A percentile compares a stretch with the other conserved stretches of the same genome.
Conservation (phyloP, 768 basidiomycete genomes). For the Asterophora lycoperdoides region DNA sequence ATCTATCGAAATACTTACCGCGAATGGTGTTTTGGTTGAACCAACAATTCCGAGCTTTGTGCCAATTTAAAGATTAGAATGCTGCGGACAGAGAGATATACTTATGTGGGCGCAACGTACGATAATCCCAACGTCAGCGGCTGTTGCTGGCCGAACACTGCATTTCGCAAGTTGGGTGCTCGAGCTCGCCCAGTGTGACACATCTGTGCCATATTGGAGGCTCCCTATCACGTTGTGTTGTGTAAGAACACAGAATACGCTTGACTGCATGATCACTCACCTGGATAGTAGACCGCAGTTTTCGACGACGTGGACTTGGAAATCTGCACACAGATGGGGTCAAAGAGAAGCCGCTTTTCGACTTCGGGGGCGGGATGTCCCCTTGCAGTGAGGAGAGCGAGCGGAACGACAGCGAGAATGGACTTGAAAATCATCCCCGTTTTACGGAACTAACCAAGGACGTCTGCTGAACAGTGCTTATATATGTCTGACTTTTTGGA, state of each 20-base stretch:
- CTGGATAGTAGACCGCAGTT: slow-evolving; percentile 42
- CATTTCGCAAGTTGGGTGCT: slow-evolving; percentile 45
- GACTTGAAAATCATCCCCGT: neutral
- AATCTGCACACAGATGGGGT: slow-evolving; percentile 36
- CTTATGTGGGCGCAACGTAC: slow-evolving; percentile 33
- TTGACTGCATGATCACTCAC: slow-evolving; percentile 19
- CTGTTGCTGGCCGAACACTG: slow-evolving; percentile 54
- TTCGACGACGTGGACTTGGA: slow-evolving; percentile 33
- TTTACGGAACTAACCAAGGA: too few species aligned
- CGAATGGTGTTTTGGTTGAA: slow-evolving; percentile 45
- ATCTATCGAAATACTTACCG: slow-evolving; percentile 30
- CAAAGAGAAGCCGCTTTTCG: slow-evolving; percentile 3
- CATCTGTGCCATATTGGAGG: slow-evolving; percentile 35
- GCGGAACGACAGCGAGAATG: neutral
- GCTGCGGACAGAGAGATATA: neutral
- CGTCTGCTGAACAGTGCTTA: neutral
- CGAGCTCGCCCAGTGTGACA: slow-evolving; percentile 49
- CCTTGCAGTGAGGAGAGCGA: neutral
- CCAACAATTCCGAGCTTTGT: slow-evolving; percentile 48
- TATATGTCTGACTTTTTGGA: neutral
- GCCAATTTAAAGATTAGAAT: neutral
- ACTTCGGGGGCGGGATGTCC: neutral
- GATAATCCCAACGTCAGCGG: slow-evolving; percentile 45
- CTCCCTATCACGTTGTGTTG: slow-evolving; percentile 15
- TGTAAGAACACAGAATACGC: neutral